These are phyloP conservation scores for Nannizziopsis arthrosporioides DNA, from an alignment of 2,329 filamentous ascomycete genomes.

Conservation along the genomic window DNA sequence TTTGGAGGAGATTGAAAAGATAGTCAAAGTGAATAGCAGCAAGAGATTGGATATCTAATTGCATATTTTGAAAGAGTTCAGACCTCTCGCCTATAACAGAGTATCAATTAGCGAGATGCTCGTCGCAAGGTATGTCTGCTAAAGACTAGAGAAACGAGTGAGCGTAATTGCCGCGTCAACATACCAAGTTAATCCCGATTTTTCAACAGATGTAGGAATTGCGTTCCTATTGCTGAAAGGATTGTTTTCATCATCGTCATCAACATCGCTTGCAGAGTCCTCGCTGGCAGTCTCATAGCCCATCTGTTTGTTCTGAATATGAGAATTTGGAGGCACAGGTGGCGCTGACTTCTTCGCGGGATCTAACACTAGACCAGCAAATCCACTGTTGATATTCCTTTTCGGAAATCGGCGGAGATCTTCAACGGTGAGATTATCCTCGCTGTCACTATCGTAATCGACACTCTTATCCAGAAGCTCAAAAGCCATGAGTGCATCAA, in stretches of 20 bases:
- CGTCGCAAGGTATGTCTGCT: too few relatives aligned
- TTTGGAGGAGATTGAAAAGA: too few relatives aligned
- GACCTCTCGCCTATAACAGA: not conserved
- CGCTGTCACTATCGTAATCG: conserved; percentile 53
- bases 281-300: conserved; percentile 46
- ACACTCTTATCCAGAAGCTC: conserved; percentile 68
- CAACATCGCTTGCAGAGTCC: conserved; percentile 40
- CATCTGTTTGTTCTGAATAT: conserved; percentile 20
- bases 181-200: conserved; percentile 27
- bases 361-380: conserved; percentile 28
- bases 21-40: too few relatives aligned
- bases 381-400: conserved; percentile 22
- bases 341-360: conserved; percentile 27
- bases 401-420: conserved; percentile 17
- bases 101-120: not conserved
- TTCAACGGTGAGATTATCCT: conserved; percentile 40
- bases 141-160: not conserved
- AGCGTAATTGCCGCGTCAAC: conserved; percentile 6
- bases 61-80: not conserved
- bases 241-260: conserved; percentile 69
- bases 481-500: conserved; percentile 83
- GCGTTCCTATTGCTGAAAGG: conserved; percentile 79
- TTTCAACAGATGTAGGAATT: conserved; percentile 26
- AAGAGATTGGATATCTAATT: conserved; percentile 5
- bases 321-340: conserved; percentile 48